phyloP scores from a whole-genome alignment of 768 basidiomycete species.

The Trametes maxima region DNA sequence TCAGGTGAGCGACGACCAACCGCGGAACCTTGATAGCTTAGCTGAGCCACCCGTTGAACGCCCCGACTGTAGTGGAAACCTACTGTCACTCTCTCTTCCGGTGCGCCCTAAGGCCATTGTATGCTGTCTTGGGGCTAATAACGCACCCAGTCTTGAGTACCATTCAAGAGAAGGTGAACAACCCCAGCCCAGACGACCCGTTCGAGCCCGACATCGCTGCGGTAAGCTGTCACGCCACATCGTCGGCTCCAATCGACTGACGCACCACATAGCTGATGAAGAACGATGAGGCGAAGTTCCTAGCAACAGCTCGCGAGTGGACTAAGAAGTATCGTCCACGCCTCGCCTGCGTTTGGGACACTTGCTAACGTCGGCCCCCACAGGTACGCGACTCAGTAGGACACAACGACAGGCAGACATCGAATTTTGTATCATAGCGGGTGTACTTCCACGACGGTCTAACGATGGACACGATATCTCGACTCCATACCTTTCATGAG shows the following conservation, averaged over 20 bases:
- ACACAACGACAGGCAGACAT: neutral
- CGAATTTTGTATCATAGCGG: constrained; percentile 1
- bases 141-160: constrained; percentile 60
- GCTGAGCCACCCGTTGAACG: neutral
- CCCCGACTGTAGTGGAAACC: constrained; percentile 73
- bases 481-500: too few species aligned
- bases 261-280: constrained; percentile 58
- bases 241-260: neutral
- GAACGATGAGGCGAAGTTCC: constrained; percentile 74
- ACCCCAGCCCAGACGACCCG: constrained; percentile 86
- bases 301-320: constrained; percentile 77
- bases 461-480: neutral
- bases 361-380: neutral
- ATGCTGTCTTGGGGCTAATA: neutral
- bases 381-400: constrained; percentile 11
- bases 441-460: neutral
- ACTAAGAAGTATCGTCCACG: constrained; percentile 69
- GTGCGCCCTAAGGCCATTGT: constrained; percentile 39
- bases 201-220: constrained; percentile 88
- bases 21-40: neutral
- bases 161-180: constrained; percentile 85
- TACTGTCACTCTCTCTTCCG: constrained; percentile 69
- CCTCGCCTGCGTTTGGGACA: too few species aligned
- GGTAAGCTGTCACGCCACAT: constrained; percentile 42
- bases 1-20: constrained; percentile 48